These are phyloP conservation scores for Fusarium musae DNA, from an alignment of 2,329 filamentous ascomycete genomes.

Conservation along the genomic window DNA sequence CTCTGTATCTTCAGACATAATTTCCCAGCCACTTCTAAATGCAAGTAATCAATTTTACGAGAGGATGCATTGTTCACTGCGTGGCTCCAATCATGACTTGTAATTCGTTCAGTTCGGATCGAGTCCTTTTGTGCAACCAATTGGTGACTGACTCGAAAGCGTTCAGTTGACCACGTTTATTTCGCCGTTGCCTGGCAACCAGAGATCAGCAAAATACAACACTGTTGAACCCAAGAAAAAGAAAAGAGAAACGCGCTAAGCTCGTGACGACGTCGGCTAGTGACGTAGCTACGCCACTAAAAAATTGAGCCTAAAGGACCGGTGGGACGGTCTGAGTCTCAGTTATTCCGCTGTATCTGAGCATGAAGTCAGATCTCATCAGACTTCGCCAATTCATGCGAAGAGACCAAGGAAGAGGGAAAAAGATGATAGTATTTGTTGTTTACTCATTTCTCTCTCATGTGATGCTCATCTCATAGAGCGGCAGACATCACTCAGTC, in stretches of 20 bases:
- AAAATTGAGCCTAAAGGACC: neutral
- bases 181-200: slow-evolving; percentile 40
- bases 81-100: slow-evolving; percentile 38
- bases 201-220: slow-evolving; percentile 1
- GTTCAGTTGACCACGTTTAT: slow-evolving; percentile 10
- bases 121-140: slow-evolving; percentile 4
- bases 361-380: slow-evolving; percentile 5
- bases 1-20: neutral
- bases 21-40: slow-evolving; percentile 15
- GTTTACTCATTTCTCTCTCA: neutral
- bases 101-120: neutral
- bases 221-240: neutral
- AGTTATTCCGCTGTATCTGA: slow-evolving; percentile 15
- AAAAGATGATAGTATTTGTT: too few species aligned
- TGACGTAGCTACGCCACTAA: slow-evolving; percentile 42
- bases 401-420: neutral
- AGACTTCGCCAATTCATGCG: neutral
- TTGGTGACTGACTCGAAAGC: slow-evolving; percentile 19
- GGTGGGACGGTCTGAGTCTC: neutral
- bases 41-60: slow-evolving; percentile 4
- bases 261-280: slow-evolving; percentile 37
- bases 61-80: neutral
- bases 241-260: slow-evolving; percentile 25
- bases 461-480: neutral
- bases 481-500: neutral